These are phyloP conservation scores for Leishmania gerbilli DNA, from an alignment of 208 protist genomes.

Conservation along the genomic window DNA sequence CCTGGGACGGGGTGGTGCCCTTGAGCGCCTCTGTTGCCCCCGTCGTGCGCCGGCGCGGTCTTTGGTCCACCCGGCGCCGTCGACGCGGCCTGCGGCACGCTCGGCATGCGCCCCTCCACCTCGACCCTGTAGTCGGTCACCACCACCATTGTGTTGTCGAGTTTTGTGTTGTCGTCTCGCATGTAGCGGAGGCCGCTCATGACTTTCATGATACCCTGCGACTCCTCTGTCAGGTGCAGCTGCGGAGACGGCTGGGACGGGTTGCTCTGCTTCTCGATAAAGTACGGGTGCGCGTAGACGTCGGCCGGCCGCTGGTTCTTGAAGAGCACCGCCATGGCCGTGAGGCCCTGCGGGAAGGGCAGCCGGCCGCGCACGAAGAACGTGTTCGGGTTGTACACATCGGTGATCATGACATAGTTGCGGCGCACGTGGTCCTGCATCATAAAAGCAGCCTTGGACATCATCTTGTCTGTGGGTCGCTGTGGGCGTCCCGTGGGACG, in stretches of 20 bases:
- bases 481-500: not conserved
- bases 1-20: not conserved
- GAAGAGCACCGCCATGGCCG: conserved; percentile 62
- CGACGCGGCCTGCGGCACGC: conserved; percentile 11
- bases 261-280: conserved; percentile 88
- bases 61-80: conserved; percentile 19
- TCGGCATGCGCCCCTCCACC: conserved; percentile 58
- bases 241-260: conserved; percentile 80
- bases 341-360: conserved; percentile 72
- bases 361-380: conserved; percentile 77
- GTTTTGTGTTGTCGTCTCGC: conserved; percentile 74
- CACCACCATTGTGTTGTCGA: conserved; percentile 85
- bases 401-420: conserved; percentile 65
- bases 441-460: conserved; percentile 81
- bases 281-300: conserved; percentile 86
- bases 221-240: conserved; percentile 87
- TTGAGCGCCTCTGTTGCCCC: not conserved
- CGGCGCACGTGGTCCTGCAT: conserved; percentile 84
- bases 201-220: conserved; percentile 81
- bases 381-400: conserved; percentile 48
- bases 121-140: conserved; percentile 66
- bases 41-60: conserved; percentile 1
- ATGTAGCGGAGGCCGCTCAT: conserved; percentile 85
- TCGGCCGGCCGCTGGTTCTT: conserved; percentile 59
- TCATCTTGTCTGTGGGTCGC: conserved; percentile 46